Base-by-base conservation (phyloP, 2,329 filamentous ascomycete species). In the Trichoderma polysporum region DNA sequence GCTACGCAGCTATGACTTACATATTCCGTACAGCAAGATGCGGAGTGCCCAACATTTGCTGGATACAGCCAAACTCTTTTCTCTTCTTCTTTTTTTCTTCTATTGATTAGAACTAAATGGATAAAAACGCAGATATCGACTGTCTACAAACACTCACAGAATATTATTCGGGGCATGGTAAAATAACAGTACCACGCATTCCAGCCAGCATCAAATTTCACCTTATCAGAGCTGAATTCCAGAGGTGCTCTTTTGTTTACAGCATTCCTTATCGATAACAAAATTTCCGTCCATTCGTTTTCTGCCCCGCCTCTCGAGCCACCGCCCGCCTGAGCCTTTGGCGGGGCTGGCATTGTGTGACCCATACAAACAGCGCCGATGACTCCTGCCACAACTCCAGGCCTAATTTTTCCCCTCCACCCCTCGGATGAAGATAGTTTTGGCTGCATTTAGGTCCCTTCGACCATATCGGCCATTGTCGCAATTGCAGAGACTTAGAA, bases 401-500 rank as follows among this genome's bases (percentile, higher is more conserved):
- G 65, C 52, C 63, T 63, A 59, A 22, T 35, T 70, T 70, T 70
- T 61, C 66, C 56, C 66, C 66, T 70, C 66, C 54, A 53, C 41
- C 68, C 66, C 66, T 63, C 69, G 69, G 66, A 70, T 70, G 69
- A 70, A 70, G 68, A 61, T 60, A 54, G 63, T 67, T 69, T 66
- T 66, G 66, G 50, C 58, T 60, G 65, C 68, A 68, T 54, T 69
- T 41, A 66, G 69, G 68, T 70, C 69, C 52, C 52, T 69, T 53
- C 68, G 66, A 65, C 66, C 68, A 65, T 41, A 58, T 52, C 47
- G 53, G 41, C 63, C 49, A 22, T 37, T 70, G 62, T 66, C 66
- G 56, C 60, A 68, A 68, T 50, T 59, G 31, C 47, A 61, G 25
- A 47, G 61, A 65, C 29, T 33, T 37, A 39, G 54, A 29, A 27